Base-by-base conservation (phyloP, 1,284 basidiomycete genomes). In the Ganoderma sinense region DNA sequence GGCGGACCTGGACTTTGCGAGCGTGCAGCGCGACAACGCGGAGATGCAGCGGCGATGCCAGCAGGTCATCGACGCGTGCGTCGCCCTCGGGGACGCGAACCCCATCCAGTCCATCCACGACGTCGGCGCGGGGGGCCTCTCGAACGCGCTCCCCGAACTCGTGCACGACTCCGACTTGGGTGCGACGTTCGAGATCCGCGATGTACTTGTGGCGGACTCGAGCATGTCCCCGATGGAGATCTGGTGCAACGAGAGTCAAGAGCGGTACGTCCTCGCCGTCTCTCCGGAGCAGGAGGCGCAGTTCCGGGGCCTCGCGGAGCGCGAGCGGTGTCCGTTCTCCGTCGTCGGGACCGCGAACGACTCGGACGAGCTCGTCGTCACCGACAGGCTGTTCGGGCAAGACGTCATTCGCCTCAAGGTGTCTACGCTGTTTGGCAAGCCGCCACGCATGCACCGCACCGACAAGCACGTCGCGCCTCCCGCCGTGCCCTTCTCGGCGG, bases 211-310 rank as follows among this genome's bases (percentile, higher is more conserved):
- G 59, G 97, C 96, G 48, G 98, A 99, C 81, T 87, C 89, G 40
- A 92, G 93, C 60, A 96, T 99, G 95, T 97, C 95, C 11, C 98
- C 97, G 0, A 98, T 99, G 97, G 97, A 99, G 84, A 99, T 99
- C 71, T 99, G 97, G 97, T 99, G 98, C 82, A 99, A 99, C 82
- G 98, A 99, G 83, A 95, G 92, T 74, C 97, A 99, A 84, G 97
- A 99, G 80, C 92, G 98, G 58, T 99, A 99, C 79, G 98, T 99
- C 41, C 88, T 99, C 40, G 98, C 96, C 20, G 88, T 98, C 70
- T 87, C 88, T 0, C 88, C 89, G 4, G 86, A 89, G 45, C 85
- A 85, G 69, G 81, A 86, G 20, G 80, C 84, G 20, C 77, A 80
- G 14, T 99, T 99, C 81, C 90, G 91, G 78, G 82, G 78, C 8